Percentiles rank a stretch among this genome's conserved stretches.
These are phyloP conservation scores for Sugiyamaella qingdaonensis DNA, from an alignment of 805 yeast genomes.

Conservation along the genomic window DNA sequence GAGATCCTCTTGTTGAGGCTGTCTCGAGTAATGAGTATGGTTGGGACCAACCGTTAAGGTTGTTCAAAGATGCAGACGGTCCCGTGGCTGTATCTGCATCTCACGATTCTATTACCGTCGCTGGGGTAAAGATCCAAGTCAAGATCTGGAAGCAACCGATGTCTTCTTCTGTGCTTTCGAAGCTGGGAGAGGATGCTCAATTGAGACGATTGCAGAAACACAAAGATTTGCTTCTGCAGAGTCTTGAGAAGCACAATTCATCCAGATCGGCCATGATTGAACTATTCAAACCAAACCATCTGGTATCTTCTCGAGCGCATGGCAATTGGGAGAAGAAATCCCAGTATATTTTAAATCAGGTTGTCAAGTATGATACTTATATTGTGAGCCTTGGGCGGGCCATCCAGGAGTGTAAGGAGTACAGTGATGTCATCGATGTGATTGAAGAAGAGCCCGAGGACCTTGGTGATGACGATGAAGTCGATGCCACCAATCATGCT, in stretches of 20 bases:
- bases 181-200: slow-evolving; percentile 36
- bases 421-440: neutral
- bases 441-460: slow-evolving; percentile 1
- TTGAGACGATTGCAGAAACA: slow-evolving; percentile 37
- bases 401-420: slow-evolving; percentile 17
- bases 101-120: slow-evolving; percentile 19
- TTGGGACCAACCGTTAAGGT: slow-evolving; percentile 43
- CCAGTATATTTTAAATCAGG: slow-evolving; percentile 25
- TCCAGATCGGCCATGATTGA: slow-evolving; percentile 36
- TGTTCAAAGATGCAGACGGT: neutral
- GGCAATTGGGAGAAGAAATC: slow-evolving; percentile 32
- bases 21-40: slow-evolving; percentile 76
- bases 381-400: slow-evolving; percentile 22
- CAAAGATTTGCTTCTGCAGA: slow-evolving; percentile 35
- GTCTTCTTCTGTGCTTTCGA: slow-evolving; percentile 24
- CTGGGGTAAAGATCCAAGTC: slow-evolving; percentile 21
- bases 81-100: slow-evolving; percentile 8
- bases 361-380: slow-evolving; percentile 28
- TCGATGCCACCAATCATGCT: neutral
- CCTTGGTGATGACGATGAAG: neutral
- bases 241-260: slow-evolving; percentile 41
- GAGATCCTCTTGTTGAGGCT: slow-evolving; percentile 66
- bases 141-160: slow-evolving; percentile 32
- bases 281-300: slow-evolving; percentile 26
- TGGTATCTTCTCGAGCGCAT: slow-evolving; percentile 26